Evolutionary conservation across 176 grass and related monocot genomes (phyloP).

Genomic region (Saccharum officinarum): DNA sequence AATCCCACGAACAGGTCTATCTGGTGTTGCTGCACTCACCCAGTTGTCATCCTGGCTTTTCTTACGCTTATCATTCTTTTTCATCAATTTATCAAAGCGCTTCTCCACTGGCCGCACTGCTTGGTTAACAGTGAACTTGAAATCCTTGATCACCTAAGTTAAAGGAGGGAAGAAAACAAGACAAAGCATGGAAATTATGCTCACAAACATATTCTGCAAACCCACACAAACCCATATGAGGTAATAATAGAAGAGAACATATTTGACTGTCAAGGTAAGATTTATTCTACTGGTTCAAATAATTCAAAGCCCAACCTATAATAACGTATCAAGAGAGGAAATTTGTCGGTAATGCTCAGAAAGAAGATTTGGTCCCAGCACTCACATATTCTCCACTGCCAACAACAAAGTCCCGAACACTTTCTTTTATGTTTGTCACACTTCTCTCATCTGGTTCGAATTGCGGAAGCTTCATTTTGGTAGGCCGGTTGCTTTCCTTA

Average conservation of each 20-base stretch:
- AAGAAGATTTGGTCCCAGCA: conserved; percentile 23
- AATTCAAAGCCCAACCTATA: not conserved
- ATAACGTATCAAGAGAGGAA: not conserved
- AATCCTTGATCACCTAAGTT: conserved; percentile 90
- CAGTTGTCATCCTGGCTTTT: conserved; percentile 80
- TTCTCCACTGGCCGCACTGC: conserved; percentile 89
- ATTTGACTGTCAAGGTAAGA: conserved; percentile 16
- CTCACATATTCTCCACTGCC: conserved; percentile 96
- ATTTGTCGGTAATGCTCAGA: not conserved
- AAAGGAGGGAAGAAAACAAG: not conserved
- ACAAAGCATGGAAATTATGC: not conserved
- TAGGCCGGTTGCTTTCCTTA: conserved; percentile 74
- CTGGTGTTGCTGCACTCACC: conserved; percentile 57
- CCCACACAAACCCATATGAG: not conserved
- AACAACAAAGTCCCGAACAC: conserved; percentile 76
- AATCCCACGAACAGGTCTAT: conserved; percentile 65
- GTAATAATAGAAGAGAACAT: conserved; percentile 1
- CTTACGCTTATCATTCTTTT: conserved; percentile 62
- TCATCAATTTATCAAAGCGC: conserved; percentile 67
- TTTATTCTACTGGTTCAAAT: not conserved
- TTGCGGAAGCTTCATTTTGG: conserved; percentile 85
- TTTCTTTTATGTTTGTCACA: conserved; percentile 80
- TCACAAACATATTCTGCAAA: conserved; percentile 9
- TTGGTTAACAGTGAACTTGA: conserved; percentile 90
- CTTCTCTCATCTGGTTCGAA: conserved; percentile 65